A percentile compares a stretch with the other conserved stretches of the same genome.
Evolutionary conservation across 106 monocot genomes (phyloP).

Genomic region (Allium fistulosum): DNA sequence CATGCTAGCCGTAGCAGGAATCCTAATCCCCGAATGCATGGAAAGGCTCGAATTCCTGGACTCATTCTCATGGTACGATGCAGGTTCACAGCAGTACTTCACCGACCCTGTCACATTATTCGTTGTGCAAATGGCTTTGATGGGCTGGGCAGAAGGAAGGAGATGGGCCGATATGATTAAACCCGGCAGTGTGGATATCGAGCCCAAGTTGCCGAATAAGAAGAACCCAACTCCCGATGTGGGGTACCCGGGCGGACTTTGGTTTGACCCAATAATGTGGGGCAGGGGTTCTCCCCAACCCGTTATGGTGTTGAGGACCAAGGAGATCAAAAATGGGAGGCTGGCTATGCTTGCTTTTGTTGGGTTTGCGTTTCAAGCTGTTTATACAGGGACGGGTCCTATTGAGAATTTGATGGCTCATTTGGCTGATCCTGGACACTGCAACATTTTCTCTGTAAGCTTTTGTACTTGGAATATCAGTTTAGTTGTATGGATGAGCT

Average conservation of each 20-base stretch:
- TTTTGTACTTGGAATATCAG: too few relatives aligned
- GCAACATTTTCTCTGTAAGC: slow-evolving; percentile 71
- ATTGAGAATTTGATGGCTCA: slow-evolving; percentile 70
- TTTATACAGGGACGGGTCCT: slow-evolving; percentile 58
- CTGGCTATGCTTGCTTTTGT: slow-evolving; percentile 83
- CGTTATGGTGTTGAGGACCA: slow-evolving; percentile 79
- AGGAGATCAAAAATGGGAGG: slow-evolving; percentile 95
- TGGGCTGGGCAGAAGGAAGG: slow-evolving; percentile 90
- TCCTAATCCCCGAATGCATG: slow-evolving; percentile 72
- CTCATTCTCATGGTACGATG: slow-evolving; percentile 68
- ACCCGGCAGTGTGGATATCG: slow-evolving; percentile 56
- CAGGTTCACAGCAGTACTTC: slow-evolving; percentile 62
- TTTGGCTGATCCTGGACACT: slow-evolving; percentile 82
- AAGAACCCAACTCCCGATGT: slow-evolving; percentile 69
- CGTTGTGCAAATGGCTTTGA: slow-evolving; percentile 55
- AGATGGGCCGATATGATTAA: slow-evolving; percentile 71
- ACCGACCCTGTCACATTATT: slow-evolving; percentile 72
- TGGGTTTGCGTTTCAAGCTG: slow-evolving; percentile 71
- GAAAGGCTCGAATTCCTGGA: slow-evolving; percentile 57
- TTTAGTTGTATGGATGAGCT: too few relatives aligned
- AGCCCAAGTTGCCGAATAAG: slow-evolving; percentile 57
- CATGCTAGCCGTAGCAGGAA: slow-evolving; percentile 81
- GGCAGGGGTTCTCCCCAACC: slow-evolving; percentile 72
- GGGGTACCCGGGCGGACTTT: slow-evolving; percentile 77
- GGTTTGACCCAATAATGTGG: slow-evolving; percentile 80